Evolutionary conservation across 352 stramenopile genomes (phyloP), one percentile per base, ranked within the genome.

Genomic region (Chrysophaeum taylorii): DNA sequence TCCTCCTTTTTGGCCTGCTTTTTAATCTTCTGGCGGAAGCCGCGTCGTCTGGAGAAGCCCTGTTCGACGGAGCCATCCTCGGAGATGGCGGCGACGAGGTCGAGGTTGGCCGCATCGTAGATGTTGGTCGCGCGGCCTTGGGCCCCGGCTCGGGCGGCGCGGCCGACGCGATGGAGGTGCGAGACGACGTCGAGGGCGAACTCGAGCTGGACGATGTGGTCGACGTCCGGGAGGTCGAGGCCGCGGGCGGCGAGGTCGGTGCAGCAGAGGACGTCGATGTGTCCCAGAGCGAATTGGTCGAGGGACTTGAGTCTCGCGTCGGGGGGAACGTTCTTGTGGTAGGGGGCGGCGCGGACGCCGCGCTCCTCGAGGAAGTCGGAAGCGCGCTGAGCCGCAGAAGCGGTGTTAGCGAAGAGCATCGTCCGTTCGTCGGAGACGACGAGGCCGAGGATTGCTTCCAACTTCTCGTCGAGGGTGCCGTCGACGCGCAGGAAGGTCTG

Each of bases 121-220:
- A 64, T 42, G 7, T 25, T 42, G 15, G 33, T 41, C 7, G 53
- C 53, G 9, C 29, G 7, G 9, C 29, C 53, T 16, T 15, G 9
- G 15, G 53, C 53, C 7, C 83, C 82, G 16, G 80, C 81, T 57
- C 79, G 64, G 15, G 75, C 79, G 70, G 77, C 79, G 50, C 82
- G 77, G 37, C 88, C 91, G 63, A 91, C 94, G 27, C 89, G 86
- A 79, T 97, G 91, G 15, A 95, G 79, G 78, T 95, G 92, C 69
- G 89, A 81, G 64, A 94, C 89, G 69, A 95, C 91, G 66, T 90
- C 87, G 18, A 81, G 78, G 5, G 91, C 89, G 77, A 95, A 92
- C 71, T 96, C 89, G 52, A 92, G 86, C 69, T 94, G 78, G 21
- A 96, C 78, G 21, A 96, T 83, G 53, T 85, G 83, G 18, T 84